phyloP scores from a whole-genome alignment of 2,329 filamentous ascomycete species.

The Phoma herbarum region DNA sequence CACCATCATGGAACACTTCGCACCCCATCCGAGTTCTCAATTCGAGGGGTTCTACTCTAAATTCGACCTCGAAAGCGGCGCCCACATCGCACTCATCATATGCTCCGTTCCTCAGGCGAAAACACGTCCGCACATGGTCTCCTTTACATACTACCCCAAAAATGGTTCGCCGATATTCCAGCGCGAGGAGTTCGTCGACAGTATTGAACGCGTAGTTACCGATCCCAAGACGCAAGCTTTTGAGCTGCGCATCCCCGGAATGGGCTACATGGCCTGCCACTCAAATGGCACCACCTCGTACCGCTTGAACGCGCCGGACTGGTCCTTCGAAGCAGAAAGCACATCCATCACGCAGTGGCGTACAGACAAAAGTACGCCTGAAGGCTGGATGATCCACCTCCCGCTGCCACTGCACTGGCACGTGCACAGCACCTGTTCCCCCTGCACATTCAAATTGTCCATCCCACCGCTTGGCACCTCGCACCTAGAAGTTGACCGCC shows the following conservation, averaged over 20 bases:
- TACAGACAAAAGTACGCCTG: constrained; percentile 51
- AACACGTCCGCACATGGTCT: constrained; percentile 55
- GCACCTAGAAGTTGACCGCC: constrained; percentile 33
- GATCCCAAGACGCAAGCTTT: constrained; percentile 49
- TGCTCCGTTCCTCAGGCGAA: constrained; percentile 56
- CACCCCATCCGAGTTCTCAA: constrained; percentile 52
- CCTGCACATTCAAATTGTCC: constrained; percentile 51
- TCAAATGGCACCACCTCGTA: constrained; percentile 52
- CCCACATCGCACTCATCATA: constrained; percentile 58
- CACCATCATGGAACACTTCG: constrained; percentile 52
- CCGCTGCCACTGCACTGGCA: constrained; percentile 63
- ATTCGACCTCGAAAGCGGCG: constrained; percentile 58
- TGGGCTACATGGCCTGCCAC: constrained; percentile 52
- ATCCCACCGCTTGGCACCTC: constrained; percentile 45
- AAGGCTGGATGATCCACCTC: constrained; percentile 56
- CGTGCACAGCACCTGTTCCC: constrained; percentile 57
- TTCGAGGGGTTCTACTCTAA: constrained; percentile 64
- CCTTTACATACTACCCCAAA: constrained; percentile 59
- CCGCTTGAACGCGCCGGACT: constrained; percentile 41
- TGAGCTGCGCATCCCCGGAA: constrained; percentile 51
- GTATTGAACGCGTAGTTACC: constrained; percentile 47
- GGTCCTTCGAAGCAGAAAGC: constrained; percentile 54
- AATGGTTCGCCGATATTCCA: constrained; percentile 48
- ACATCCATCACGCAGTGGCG: constrained; percentile 53
- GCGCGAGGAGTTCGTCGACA: constrained; percentile 55